phyloP scores from a whole-genome alignment of 2,329 filamentous ascomycete genomes.

The Alternaria longipes region DNA sequence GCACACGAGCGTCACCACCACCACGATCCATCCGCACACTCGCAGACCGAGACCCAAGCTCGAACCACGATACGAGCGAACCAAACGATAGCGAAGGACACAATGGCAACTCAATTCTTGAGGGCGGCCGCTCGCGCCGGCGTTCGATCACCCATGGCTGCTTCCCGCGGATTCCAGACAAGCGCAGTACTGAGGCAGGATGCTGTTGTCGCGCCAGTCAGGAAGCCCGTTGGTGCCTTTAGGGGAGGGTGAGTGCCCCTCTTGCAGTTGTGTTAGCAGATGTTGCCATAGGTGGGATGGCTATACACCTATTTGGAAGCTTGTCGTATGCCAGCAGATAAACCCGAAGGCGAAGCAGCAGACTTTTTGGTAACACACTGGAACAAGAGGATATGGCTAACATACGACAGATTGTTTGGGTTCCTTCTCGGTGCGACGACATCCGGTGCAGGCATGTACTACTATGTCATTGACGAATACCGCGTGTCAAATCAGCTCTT shows the following conservation, averaged over 20 bases:
- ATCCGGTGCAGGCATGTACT: constrained; percentile 84
- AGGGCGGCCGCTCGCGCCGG: constrained; percentile 51
- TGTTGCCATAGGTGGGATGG: not conserved
- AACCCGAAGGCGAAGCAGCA: not conserved
- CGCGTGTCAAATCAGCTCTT: constrained; percentile 91
- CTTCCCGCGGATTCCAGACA: constrained; percentile 53
- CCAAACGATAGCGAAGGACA: not conserved
- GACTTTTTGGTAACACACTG: not conserved
- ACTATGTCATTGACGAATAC: constrained; percentile 93
- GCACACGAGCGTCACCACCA: constrained; percentile 15
- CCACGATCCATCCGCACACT: not conserved
- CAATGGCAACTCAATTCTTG: constrained; percentile 58
- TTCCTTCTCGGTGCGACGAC: constrained; percentile 87
- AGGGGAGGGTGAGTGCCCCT: constrained; percentile 70
- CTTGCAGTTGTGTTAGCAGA: not conserved
- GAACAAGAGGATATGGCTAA: not conserved
- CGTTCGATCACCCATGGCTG: constrained; percentile 26
- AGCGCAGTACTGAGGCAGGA: constrained; percentile 45
- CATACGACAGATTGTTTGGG: constrained; percentile 75
- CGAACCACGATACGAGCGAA: not conserved
- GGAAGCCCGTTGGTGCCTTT: constrained; percentile 75
- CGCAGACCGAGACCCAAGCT: not conserved
- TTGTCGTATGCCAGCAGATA: not conserved
- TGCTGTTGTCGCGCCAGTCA: constrained; percentile 56
- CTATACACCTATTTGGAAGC: not conserved